phyloP scores from a whole-genome alignment of 1,284 basidiomycete species.

The Moniliella sp. region DNA sequence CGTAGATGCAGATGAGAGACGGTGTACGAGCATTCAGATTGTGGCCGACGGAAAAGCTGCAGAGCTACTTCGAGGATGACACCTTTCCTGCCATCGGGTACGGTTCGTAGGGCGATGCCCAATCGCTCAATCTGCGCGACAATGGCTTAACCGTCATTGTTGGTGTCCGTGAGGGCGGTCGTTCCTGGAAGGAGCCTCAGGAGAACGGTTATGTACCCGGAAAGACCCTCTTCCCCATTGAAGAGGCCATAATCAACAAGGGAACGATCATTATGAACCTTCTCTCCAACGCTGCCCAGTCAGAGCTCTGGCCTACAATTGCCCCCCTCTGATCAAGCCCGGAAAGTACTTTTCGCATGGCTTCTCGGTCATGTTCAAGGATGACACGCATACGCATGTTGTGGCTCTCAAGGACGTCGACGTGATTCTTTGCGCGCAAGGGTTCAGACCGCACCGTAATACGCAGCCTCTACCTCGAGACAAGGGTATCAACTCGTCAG shows the following conservation, averaged over 20 bases:
- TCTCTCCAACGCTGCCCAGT: slow-evolving; percentile 92
- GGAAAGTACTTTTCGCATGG: slow-evolving; percentile 99
- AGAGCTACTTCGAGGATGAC: slow-evolving; percentile 91
- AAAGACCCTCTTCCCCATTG: slow-evolving; percentile 91
- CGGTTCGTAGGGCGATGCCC: slow-evolving; percentile 84
- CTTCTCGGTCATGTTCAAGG: slow-evolving; percentile 95
- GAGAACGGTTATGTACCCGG: slow-evolving; percentile 98
- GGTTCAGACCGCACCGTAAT: slow-evolving; percentile 89
- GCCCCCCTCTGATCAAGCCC: slow-evolving; percentile 71
- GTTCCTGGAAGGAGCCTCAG: slow-evolving; percentile 81
- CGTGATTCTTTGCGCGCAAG: slow-evolving; percentile 93
- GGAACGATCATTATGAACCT: slow-evolving; percentile 99
- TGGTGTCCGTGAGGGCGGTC: slow-evolving; percentile 88
- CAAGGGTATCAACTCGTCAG: slow-evolving; percentile 76
- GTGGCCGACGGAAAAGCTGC: slow-evolving; percentile 92
- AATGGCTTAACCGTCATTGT: slow-evolving; percentile 83
- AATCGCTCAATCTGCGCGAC: slow-evolving; percentile 88
- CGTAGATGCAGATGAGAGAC: slow-evolving; percentile 61
- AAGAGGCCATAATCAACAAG: slow-evolving; percentile 80
- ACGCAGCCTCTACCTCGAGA: slow-evolving; percentile 98
- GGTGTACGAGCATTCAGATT: slow-evolving; percentile 89
- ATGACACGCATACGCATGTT: slow-evolving; percentile 85
- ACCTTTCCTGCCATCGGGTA: slow-evolving; percentile 83
- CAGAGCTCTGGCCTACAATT: slow-evolving; percentile 72
- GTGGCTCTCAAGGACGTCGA: slow-evolving; percentile 78